Evolutionary conservation across 2,329 filamentous ascomycete genomes (phyloP), one percentile per base, ranked within the genome.

Genomic region (Aspergillus brasiliensis): DNA sequence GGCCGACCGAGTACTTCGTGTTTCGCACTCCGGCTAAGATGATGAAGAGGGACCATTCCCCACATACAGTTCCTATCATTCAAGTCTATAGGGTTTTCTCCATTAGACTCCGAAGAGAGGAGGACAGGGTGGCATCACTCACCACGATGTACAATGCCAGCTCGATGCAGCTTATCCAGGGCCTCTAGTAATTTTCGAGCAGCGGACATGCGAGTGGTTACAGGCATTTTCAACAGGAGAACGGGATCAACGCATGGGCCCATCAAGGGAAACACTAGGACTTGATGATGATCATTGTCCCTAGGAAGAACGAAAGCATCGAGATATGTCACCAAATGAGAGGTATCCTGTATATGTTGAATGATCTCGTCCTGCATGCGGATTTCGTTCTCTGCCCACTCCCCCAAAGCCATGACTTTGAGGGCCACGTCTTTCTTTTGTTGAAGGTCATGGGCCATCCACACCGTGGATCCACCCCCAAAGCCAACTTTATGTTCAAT

Each of bases 51-150:
- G 60, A 40, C 25, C 48, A 70, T 67, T 34, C 67, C 70, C 68
- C 65, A 72, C 64, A 73, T 70, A 62, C 63, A 70, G 47, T 73
- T 73, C 34, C 58, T 67, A 28, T 62, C 61, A 53, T 67, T 73
- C 17, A 72, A 57, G 59, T 72, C 68, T 73, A 54, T 48, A 15
- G 19, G 51, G 55, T 61, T 42, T 47, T 37, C 25, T 25, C 25
- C 47, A 38, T 63, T 60, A 67, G 58, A 49, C 62, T 27, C 21
- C 28, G 17, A 34, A 56, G 48, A 51, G 11, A 38, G 28, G 10
- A 42, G 21, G 28, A 6, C 4, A 42, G 27, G 11, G 27, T 23
- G 10, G 37, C 2, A 31, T 47, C 23, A 64, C 66, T 67, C 8
- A 70, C 67, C 68, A 31, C 66, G 67, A 58, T 73, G 65, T 34